phyloP scores from a whole-genome alignment of 2,329 filamentous ascomycete species.

The Sclerotinia minor region DNA sequence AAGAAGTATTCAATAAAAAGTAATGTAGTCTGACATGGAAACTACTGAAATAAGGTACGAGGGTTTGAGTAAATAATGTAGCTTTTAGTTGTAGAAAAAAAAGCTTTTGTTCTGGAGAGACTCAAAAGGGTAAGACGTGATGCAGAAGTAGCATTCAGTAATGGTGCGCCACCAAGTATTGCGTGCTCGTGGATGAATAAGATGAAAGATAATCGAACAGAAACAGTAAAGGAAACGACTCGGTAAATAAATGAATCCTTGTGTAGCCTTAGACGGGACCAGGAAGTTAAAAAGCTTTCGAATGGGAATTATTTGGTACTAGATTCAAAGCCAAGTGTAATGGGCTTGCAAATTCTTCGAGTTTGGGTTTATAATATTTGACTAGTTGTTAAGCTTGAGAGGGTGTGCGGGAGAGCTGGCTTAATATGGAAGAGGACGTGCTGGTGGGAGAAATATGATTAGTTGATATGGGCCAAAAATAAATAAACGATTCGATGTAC shows the following conservation, averaged over 20 bases:
- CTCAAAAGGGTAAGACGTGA: constrained; percentile 22
- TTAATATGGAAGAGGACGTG: constrained; percentile 21
- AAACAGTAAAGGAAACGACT: constrained; percentile 1
- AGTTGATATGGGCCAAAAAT: not conserved
- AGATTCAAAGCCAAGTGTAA: constrained; percentile 3
- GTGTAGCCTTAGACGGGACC: not conserved
- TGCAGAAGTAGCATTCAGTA: constrained; percentile 16
- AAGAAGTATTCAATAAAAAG: not conserved
- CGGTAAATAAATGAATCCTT: constrained; percentile 11
- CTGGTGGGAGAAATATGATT: constrained; percentile 2
- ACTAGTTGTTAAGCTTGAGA: constrained; percentile 11
- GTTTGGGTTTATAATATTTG: not conserved
- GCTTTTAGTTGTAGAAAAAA: not conserved
- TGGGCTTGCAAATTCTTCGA: constrained; percentile 10
- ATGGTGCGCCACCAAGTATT: constrained; percentile 24
- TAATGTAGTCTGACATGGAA: constrained; percentile 17
- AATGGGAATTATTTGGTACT: constrained; percentile 2
- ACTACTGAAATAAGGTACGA: constrained; percentile 3
- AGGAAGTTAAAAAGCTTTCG: constrained; percentile 5
- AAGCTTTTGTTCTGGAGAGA: constrained; percentile 16
- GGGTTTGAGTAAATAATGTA: constrained; percentile 1
- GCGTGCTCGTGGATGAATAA: constrained; percentile 25
- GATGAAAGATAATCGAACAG: constrained; percentile 14
- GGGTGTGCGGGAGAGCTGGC: constrained; percentile 4
- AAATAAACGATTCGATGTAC: constrained; percentile 3